phyloP scores from a whole-genome alignment of 2,329 filamentous ascomycete genomes.

The Aspergillus fijiensis region DNA sequence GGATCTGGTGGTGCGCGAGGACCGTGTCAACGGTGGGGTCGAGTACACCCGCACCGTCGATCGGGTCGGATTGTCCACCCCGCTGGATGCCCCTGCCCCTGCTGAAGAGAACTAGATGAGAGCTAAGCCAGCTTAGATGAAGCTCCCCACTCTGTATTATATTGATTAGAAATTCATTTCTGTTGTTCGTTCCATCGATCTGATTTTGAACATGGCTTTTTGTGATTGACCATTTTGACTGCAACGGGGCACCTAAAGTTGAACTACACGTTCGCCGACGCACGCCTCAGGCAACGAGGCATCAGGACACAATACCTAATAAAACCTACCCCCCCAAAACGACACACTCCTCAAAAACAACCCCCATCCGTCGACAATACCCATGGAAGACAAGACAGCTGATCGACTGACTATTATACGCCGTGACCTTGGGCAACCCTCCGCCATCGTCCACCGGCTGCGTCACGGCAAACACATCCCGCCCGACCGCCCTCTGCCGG shows the following conservation, averaged over 20 bases:
- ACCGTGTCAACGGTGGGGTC: constrained; percentile 39
- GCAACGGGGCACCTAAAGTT: no score
- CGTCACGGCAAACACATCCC: constrained; percentile 21
- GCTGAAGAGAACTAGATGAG: not conserved
- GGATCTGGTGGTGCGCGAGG: constrained; percentile 46
- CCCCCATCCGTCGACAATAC: not conserved
- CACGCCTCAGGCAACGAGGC: no score
- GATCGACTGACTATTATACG: constrained; percentile 28
- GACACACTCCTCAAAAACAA: no score
- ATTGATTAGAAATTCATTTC: not conserved
- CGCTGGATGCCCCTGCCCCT: constrained; percentile 25
- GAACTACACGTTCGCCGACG: no score
- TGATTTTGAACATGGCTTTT: no score
- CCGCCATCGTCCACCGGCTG: constrained; percentile 22
- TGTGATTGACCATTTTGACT: no score
- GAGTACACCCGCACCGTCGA: constrained; percentile 39
- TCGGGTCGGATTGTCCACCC: constrained; percentile 38
- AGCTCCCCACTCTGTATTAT: not conserved
- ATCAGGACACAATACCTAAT: no score
- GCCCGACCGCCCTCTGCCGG: constrained; percentile 14
- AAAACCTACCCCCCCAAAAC: no score
- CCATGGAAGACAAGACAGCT: constrained; percentile 22
- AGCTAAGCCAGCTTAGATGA: not conserved
- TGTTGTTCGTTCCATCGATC: not conserved
- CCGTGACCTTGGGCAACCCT: constrained; percentile 23